These are phyloP conservation scores for Lentinula guzmanii DNA, from an alignment of 768 basidiomycete species.

Conservation along the genomic window DNA sequence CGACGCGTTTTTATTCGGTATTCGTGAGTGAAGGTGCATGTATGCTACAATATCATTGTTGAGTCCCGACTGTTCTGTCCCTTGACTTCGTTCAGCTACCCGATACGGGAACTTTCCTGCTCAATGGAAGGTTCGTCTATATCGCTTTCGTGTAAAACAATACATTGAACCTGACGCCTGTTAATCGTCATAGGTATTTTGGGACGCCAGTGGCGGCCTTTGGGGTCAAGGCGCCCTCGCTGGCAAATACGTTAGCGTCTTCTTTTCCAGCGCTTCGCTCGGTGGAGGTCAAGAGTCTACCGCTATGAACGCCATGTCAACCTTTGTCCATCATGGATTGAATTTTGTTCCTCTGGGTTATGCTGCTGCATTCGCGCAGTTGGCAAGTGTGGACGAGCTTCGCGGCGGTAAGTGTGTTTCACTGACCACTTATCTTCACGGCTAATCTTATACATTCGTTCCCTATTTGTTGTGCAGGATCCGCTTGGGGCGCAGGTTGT, in stretches of 20 bases:
- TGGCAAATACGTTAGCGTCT: conserved; percentile 76
- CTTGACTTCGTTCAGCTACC: not conserved
- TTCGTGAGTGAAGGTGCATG: conserved; percentile 24
- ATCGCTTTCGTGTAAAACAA: too few relatives aligned
- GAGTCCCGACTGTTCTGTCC: not conserved
- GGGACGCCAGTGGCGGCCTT: conserved; percentile 67
- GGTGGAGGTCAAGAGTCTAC: conserved; percentile 79
- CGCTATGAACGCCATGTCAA: conserved; percentile 42
- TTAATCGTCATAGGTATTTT: conserved; percentile 49
- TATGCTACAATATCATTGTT: not conserved
- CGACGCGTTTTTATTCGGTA: conserved; percentile 73
- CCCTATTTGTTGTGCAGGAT: not conserved
- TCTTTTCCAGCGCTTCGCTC: conserved; percentile 63
- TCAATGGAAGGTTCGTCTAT: conserved; percentile 55
- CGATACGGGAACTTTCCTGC: conserved; percentile 78
- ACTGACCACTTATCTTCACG: not conserved
- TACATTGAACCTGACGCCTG: not conserved
- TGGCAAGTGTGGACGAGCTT: conserved; percentile 39
- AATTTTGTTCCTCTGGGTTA: conserved; percentile 72
- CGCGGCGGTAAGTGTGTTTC: conserved; percentile 46
- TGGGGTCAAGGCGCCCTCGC: conserved; percentile 57
- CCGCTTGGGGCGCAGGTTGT: not conserved
- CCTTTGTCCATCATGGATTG: conserved; percentile 71
- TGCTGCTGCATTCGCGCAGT: conserved; percentile 32
- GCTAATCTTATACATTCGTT: not conserved